A percentile compares a stretch with the other conserved stretches of the same genome.
phyloP scores from a whole-genome alignment of 306 rosid species.

The Phaseolus lunatus region DNA sequence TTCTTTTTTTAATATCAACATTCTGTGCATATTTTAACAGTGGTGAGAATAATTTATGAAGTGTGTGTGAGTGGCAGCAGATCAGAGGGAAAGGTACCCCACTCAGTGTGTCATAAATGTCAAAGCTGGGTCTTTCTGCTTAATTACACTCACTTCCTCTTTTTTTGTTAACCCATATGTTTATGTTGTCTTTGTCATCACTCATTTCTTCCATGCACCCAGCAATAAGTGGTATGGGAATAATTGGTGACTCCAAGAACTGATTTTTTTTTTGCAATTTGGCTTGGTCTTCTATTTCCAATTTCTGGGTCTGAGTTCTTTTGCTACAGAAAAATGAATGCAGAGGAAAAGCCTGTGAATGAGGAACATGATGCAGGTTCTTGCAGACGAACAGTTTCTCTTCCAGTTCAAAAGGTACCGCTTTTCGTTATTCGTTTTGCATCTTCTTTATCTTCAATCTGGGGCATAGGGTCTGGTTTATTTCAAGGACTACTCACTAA shows the following conservation, averaged over 20 bases:
- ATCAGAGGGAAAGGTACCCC: conserved; percentile 50
- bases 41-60: not conserved
- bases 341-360: conserved; percentile 54
- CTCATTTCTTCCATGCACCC: conserved; percentile 2
- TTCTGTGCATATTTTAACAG: conserved; percentile 21
- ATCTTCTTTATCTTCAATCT: conserved; percentile 6
- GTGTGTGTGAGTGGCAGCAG: conserved; percentile 43
- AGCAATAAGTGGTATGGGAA: conserved; percentile 32
- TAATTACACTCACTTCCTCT: conserved; percentile 21
- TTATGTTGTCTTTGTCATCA: conserved; percentile 14
- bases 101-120: conserved; percentile 52
- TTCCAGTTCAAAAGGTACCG: conserved; percentile 61
- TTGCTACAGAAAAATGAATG: conserved; percentile 52
- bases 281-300: conserved; percentile 6
- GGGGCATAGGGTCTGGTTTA: not conserved
- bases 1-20: not conserved
- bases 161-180: conserved; percentile 11
- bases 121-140: conserved; percentile 15
- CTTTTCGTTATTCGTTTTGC: not conserved
- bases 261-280: conserved; percentile 43
- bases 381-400: conserved; percentile 50
- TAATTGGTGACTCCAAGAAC: conserved; percentile 2
- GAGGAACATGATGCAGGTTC: conserved; percentile 44
- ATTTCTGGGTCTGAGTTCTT: conserved; percentile 34
- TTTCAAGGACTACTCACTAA: conserved; percentile 5